These are phyloP conservation scores for Cadophora luteo-olivacea DNA, from an alignment of 2,329 filamentous ascomycete genomes.

Conservation along the genomic window DNA sequence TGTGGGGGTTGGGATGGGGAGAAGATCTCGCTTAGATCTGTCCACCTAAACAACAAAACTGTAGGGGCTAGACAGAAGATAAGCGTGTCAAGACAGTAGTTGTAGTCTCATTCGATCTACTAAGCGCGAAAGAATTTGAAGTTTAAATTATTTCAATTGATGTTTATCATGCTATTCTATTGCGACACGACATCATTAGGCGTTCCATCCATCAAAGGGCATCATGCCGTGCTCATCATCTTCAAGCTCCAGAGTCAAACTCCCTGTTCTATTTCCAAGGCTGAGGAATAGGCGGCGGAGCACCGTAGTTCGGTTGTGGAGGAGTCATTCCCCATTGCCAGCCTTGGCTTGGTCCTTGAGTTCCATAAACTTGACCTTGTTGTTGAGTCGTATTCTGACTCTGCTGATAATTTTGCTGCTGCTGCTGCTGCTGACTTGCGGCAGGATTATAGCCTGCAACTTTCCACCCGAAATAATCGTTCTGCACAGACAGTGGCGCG, in stretches of 20 bases:
- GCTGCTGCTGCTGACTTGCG: not conserved
- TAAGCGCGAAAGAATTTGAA: too few relatives aligned
- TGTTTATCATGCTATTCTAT: too few relatives aligned
- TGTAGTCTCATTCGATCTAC: too few relatives aligned
- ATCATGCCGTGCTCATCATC: not conserved
- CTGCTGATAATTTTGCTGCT: conserved; percentile 10
- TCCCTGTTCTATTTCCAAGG: conserved; percentile 11
- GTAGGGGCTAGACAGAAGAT: too few relatives aligned
- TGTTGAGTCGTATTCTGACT: not conserved
- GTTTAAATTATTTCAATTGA: too few relatives aligned
- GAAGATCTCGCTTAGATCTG: too few relatives aligned
- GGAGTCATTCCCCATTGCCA: conserved; percentile 30
- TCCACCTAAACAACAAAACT: too few relatives aligned
- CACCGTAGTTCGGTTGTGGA: conserved; percentile 27
- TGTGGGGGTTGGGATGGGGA: too few relatives aligned
- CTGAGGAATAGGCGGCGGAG: conserved; percentile 28
- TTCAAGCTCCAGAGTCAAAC: not conserved
- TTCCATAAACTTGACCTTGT: conserved; percentile 8
- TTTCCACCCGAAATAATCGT: conserved; percentile 24
- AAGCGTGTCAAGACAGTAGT: too few relatives aligned
- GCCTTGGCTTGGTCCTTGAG: conserved; percentile 19
- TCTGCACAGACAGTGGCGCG: conserved; percentile 14
- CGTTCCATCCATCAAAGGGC: not conserved
- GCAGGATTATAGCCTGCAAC: not conserved
- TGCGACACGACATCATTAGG: not conserved